Percentiles rank a stretch among this genome's conserved stretches.
Conservation (phyloP, 208 protist genomes). For the Wallacemonas collosoma region DNA sequence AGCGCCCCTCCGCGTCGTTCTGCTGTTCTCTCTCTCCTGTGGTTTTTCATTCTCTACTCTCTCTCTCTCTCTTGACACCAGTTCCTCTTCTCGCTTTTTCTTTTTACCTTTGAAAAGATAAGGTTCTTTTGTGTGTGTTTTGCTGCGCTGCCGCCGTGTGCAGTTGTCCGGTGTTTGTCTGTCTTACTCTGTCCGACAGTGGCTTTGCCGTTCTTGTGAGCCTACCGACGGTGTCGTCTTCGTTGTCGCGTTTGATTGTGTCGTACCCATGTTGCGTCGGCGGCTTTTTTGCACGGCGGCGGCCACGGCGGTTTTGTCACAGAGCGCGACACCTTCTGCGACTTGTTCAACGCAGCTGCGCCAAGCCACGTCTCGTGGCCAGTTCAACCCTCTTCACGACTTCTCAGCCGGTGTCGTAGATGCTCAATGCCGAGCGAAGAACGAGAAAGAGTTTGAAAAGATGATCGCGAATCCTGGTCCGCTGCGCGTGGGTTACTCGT, state of each 20-base stretch:
- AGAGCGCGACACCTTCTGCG: too few species aligned
- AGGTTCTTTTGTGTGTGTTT: constrained; percentile 1
- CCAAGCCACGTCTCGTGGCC: constrained; percentile 62
- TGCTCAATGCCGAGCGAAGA: constrained; percentile 31
- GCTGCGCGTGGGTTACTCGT: constrained; percentile 74
- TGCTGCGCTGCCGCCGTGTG: neutral
- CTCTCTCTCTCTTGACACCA: too few species aligned
- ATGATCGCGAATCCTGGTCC: constrained; percentile 85
- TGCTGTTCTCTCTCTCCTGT: neutral
- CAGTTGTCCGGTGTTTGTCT: neutral
- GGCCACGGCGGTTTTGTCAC: neutral
- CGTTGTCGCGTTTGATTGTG: too few species aligned
- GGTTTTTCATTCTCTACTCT: too few species aligned
- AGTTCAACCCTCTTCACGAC: constrained; percentile 87
- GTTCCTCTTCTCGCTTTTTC: too few species aligned
- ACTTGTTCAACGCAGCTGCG: constrained; percentile 14
- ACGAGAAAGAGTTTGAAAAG: constrained; percentile 60
- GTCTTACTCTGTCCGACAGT: too few species aligned
- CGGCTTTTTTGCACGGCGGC: neutral
- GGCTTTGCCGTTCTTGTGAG: too few species aligned
- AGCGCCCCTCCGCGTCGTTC: too few species aligned
- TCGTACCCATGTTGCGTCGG: constrained; percentile 2
- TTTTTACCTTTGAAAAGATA: neutral
- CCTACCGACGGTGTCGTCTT: too few species aligned
- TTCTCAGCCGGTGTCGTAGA: constrained; percentile 50